Conservation (phyloP, 2,329 filamentous ascomycete genomes). For the Anisogramma anomala region DNA sequence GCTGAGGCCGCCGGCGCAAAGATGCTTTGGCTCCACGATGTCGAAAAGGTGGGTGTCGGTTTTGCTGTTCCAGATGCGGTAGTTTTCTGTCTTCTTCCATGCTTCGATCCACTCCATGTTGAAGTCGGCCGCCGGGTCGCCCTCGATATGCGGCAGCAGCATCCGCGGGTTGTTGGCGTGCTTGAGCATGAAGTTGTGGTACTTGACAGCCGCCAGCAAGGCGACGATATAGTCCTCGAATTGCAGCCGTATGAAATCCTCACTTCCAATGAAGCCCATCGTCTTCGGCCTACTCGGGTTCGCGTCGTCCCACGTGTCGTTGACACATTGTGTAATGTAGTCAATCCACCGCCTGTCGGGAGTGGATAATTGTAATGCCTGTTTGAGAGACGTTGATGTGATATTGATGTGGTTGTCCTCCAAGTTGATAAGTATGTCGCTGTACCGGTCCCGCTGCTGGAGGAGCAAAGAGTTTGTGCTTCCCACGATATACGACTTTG, state of each 20-base stretch:
- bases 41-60: conserved; percentile 87
- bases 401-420: conserved; percentile 82
- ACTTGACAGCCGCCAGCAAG: conserved; percentile 79
- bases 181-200: conserved; percentile 56
- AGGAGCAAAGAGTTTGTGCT: conserved; percentile 91
- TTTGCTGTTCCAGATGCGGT: conserved; percentile 70
- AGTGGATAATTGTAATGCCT: conserved; percentile 65
- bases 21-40: conserved; percentile 84
- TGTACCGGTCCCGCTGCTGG: conserved; percentile 91
- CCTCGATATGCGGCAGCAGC: conserved; percentile 57
- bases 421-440: conserved; percentile 90
- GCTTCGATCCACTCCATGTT: conserved; percentile 72
- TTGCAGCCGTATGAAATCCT: conserved; percentile 93
- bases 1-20: conserved; percentile 80
- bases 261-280: conserved; percentile 86
- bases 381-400: conserved; percentile 64
- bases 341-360: conserved; percentile 95
- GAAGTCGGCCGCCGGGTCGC: conserved; percentile 78
- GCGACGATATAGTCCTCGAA: conserved; percentile 95
- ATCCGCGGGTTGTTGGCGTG: conserved; percentile 46
- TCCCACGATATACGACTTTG: conserved; percentile 94
- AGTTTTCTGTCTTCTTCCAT: conserved; percentile 84
- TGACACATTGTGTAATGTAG: conserved; percentile 81
- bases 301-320: conserved; percentile 90
- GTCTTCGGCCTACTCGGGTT: conserved; percentile 87